These are phyloP conservation scores for Geotrichum carabidarum DNA, from an alignment of 1,139 yeast genomes.

Conservation along the genomic window DNA sequence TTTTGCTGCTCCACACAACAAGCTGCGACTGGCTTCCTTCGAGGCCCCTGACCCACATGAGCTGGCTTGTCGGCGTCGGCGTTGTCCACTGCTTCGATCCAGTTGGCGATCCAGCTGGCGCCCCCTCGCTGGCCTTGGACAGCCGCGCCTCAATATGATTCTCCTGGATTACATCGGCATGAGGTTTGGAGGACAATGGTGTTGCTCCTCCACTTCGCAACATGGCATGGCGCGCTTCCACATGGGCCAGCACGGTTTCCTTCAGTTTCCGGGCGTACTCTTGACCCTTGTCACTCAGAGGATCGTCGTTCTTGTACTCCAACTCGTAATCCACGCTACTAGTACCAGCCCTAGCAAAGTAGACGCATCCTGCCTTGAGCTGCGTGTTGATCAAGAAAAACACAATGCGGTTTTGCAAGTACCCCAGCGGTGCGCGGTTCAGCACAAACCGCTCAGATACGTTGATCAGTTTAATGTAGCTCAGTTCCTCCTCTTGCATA, in stretches of 20 bases:
- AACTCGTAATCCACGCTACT: conserved; percentile 27
- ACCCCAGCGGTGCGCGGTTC: conserved; percentile 78
- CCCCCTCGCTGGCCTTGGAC: conserved; percentile 17
- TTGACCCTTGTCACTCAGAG: conserved; percentile 37
- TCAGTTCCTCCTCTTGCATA: conserved; percentile 49
- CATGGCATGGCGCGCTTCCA: conserved; percentile 26
- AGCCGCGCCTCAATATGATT: conserved; percentile 22
- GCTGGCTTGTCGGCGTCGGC: conserved; percentile 20
- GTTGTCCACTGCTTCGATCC: conserved; percentile 19
- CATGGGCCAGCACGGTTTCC: conserved; percentile 40
- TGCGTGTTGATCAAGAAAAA: conserved; percentile 85
- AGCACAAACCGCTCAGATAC: conserved; percentile 84
- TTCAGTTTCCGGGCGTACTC: conserved; percentile 40
- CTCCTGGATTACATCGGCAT: conserved; percentile 3
- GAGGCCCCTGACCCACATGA: conserved; percentile 15
- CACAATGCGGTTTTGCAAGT: conserved; percentile 80
- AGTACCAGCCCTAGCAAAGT: conserved; percentile 62
- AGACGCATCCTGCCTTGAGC: conserved; percentile 79
- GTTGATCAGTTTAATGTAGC: conserved; percentile 76
- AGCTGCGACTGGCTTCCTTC: conserved; percentile 17
- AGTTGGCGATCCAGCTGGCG: conserved; percentile 16
- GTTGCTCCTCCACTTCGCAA: conserved; percentile 5
- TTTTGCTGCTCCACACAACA: conserved; percentile 88
- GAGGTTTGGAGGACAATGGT: background rate
- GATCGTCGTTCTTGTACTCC: conserved; percentile 38